Conservation (phyloP, 768 basidiomycete genomes). For the Chiua virens region DNA sequence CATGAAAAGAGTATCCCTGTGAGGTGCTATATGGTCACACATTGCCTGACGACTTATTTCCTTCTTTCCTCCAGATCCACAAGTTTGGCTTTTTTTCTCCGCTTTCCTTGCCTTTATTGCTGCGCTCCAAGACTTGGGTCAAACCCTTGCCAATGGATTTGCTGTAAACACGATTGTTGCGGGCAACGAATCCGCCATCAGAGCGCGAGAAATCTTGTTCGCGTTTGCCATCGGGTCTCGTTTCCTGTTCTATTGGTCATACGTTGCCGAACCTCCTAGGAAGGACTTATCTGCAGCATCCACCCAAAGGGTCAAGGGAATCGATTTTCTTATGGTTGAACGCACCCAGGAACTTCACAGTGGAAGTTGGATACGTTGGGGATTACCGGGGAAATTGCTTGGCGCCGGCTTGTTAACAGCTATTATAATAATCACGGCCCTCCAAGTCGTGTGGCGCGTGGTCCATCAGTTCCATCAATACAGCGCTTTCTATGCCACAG, state of each 20-base stretch:
- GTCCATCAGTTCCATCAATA: conserved; percentile 36
- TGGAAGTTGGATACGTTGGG: conserved; percentile 68
- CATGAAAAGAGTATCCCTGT: conserved; percentile 54
- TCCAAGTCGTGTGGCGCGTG: conserved; percentile 68
- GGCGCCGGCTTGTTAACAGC: conserved; percentile 51
- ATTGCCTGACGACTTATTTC: neutral
- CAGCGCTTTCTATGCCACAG: conserved; percentile 55
- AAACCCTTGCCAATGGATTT: conserved; percentile 45
- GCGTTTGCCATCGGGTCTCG: conserved; percentile 57
- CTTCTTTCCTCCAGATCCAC: conserved; percentile 35
- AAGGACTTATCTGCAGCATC: conserved; percentile 28
- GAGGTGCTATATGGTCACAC: conserved; percentile 22
- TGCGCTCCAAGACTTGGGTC: conserved; percentile 60
- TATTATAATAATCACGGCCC: conserved; percentile 45
- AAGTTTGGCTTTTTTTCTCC: conserved; percentile 55
- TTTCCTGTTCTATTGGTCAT: conserved; percentile 68
- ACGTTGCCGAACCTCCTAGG: conserved; percentile 59
- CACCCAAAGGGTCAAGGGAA: conserved; percentile 6
- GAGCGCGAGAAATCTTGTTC: conserved; percentile 58
- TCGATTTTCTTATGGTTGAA: conserved; percentile 17
- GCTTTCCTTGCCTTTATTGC: conserved; percentile 61
- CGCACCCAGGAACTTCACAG: conserved; percentile 41
- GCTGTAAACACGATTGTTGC: conserved; percentile 21
- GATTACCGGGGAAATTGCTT: conserved; percentile 49
- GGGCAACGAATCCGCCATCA: conserved; percentile 37